phyloP scores from a whole-genome alignment of 768 basidiomycete genomes.

The Fomitopsis pulvina region DNA sequence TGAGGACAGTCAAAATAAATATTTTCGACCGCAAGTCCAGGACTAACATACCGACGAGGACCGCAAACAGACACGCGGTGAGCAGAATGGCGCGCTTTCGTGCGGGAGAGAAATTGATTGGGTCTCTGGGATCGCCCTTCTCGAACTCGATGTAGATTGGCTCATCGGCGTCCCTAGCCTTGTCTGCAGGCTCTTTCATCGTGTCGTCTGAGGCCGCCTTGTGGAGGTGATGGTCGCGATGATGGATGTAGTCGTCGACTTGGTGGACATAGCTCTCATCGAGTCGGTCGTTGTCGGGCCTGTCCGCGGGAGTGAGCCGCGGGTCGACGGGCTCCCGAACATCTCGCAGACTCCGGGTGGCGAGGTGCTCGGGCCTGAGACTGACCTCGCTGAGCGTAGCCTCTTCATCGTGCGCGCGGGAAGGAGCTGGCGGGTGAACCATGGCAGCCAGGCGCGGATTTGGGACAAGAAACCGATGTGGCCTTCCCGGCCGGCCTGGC shows the following conservation, averaged over 20 bases:
- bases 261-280: conserved; percentile 29
- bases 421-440: not conserved
- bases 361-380: conserved; percentile 9
- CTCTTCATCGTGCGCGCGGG: conserved; percentile 10
- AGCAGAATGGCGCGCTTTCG: conserved; percentile 36
- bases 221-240: conserved; percentile 13
- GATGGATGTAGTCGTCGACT: conserved; percentile 25
- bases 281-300: conserved; percentile 25
- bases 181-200: not conserved
- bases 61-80: conserved; percentile 41
- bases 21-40: not conserved
- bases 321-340: conserved; percentile 32
- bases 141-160: conserved; percentile 29
- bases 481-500: too few species aligned
- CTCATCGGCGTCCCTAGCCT: conserved; percentile 5
- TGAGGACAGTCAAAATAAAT: conserved; percentile 14
- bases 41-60: conserved; percentile 36
- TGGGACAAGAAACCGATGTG: too few species aligned
- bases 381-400: conserved; percentile 2
- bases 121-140: conserved; percentile 26
- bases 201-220: conserved; percentile 7
- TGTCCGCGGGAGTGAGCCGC: conserved; percentile 26
- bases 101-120: conserved; percentile 22
- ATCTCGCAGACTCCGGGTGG: conserved; percentile 9
- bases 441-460: not conserved